Base-by-base conservation (phyloP, 2,329 filamentous ascomycete genomes). In the Colletotrichum salicis region DNA sequence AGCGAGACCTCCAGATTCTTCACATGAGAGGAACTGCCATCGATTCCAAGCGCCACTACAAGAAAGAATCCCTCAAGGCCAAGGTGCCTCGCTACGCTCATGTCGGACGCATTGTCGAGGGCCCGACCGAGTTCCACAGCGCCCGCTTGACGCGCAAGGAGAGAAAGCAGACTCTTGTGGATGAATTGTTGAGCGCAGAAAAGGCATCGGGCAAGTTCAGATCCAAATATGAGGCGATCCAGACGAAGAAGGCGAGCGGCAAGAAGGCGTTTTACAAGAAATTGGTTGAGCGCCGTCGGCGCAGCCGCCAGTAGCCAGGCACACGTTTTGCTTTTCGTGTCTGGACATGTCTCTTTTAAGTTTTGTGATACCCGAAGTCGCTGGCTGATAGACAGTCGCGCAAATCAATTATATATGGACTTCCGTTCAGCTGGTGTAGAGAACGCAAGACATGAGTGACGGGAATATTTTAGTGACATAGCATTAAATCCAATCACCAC, bases 191-290 rank as follows among this genome's bases (percentile, higher is more conserved):
- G 76, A 89, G 91, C 29, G 84, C 87, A 55, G 92, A 94, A 80
- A 85, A 89, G 63, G 82, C 88, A 71, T 91, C 86, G 56, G 87
- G 88, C 71, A 93, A 93, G 76, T 96, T 98, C 85, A 94, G 93
- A 86, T 89, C 87, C 78, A 98, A 97, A 82, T 98, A 97, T 82
- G 87, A 89, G 68, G 92, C 96, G 70, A 94, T 98, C 61, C 95
- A 98, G 80, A 87, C 87, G 62, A 88, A 88, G 73, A 98, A 97
- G 83, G 90, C 88, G 29, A 97, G 94, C 77, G 96, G 96, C 64
- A 97, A 94, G 85, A 98, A 96, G 83, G 91, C 89, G 0, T 93
- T 94, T 77, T 98, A 98, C 86, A 96, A 96, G 79, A 92, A 91
- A 67, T 82, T 97, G 75, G 90, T 93, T 79, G 76, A 80, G 56